These are phyloP conservation scores for Rhizoctonia solani DNA, from an alignment of 1,284 basidiomycete genomes.

Conservation along the genomic window DNA sequence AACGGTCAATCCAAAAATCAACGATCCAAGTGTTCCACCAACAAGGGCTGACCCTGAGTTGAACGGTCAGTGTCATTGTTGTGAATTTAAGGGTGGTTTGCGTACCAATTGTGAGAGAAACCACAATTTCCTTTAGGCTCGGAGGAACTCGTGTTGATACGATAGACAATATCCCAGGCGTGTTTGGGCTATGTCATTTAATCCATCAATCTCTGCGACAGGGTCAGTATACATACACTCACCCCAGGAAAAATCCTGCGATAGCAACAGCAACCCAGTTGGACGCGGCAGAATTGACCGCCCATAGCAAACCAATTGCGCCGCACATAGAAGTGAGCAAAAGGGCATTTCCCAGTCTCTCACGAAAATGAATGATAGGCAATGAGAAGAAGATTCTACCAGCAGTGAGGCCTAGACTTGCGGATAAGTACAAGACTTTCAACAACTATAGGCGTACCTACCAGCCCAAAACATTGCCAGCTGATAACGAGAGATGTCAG, in stretches of 20 bases:
- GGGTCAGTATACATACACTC: not conserved
- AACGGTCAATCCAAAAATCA: slow-evolving; percentile 9
- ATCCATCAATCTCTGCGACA: not conserved
- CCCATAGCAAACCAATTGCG: slow-evolving; percentile 4
- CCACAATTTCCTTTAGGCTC: slow-evolving; percentile 1
- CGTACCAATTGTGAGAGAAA: slow-evolving; percentile 21
- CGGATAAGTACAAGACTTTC: not conserved
- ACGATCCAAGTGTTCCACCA: slow-evolving; percentile 6
- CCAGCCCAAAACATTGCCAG: slow-evolving; percentile 25
- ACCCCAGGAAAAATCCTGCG: slow-evolving; percentile 17
- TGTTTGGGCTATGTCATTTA: not conserved
- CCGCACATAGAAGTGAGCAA: not conserved
- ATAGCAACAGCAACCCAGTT: slow-evolving; percentile 4
- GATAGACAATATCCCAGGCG: slow-evolving; percentile 16
- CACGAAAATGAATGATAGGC: slow-evolving; percentile 10
- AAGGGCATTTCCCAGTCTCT: slow-evolving; percentile 6
- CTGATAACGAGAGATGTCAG: slow-evolving; percentile 21
- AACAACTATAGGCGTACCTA: not conserved
- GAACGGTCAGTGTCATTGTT: not conserved
- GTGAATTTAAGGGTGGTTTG: not conserved
- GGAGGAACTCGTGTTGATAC: slow-evolving; percentile 15
- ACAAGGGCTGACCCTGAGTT: slow-evolving; percentile 6
- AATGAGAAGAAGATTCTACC: slow-evolving; percentile 23
- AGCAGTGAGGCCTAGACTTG: not conserved
- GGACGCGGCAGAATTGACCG: not conserved